These are phyloP conservation scores for Nymphaea thermarum DNA, from an alignment of 164 flowering plant species.

Conservation along the genomic window DNA sequence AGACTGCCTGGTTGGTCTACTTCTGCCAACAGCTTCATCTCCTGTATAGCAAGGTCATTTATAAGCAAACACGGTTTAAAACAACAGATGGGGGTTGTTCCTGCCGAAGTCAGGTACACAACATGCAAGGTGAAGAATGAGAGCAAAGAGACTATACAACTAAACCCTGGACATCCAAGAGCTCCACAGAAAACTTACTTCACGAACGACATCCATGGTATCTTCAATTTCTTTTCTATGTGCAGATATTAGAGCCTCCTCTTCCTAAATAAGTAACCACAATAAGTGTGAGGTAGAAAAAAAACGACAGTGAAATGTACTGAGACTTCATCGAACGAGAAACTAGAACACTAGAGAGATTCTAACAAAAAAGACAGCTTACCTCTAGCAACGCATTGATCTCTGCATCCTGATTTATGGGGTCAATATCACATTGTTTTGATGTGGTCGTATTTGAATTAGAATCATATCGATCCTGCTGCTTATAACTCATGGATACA, in stretches of 20 bases:
- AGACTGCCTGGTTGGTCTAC: slow-evolving; percentile 96
- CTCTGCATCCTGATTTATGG: slow-evolving; percentile 35
- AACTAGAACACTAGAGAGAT: not conserved
- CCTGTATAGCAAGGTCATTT: slow-evolving; percentile 29
- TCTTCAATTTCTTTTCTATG: slow-evolving; percentile 98
- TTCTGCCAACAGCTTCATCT: slow-evolving; percentile 92
- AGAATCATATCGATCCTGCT: slow-evolving; percentile 23
- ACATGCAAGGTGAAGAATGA: too few species aligned
- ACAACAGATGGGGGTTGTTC: not conserved
- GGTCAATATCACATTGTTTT: slow-evolving; percentile 42
- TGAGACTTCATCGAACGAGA: not conserved
- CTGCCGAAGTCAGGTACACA: too few species aligned
- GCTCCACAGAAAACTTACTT: slow-evolving; percentile 38
- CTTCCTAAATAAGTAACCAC: slow-evolving; percentile 48
- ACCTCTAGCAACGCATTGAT: slow-evolving; percentile 86
- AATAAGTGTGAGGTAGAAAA: not conserved
- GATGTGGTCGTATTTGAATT: slow-evolving; percentile 26
- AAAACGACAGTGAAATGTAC: not conserved
- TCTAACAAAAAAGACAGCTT: not conserved
- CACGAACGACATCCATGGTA: slow-evolving; percentile 97
- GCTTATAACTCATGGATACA: slow-evolving; percentile 27
- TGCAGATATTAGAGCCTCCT: slow-evolving; percentile 86
- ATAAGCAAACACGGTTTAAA: not conserved
- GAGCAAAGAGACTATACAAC: too few species aligned
- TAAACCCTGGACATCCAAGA: too few species aligned